phyloP scores from a whole-genome alignment of 306 rosid genomes.

The Prosopis cineraria region DNA sequence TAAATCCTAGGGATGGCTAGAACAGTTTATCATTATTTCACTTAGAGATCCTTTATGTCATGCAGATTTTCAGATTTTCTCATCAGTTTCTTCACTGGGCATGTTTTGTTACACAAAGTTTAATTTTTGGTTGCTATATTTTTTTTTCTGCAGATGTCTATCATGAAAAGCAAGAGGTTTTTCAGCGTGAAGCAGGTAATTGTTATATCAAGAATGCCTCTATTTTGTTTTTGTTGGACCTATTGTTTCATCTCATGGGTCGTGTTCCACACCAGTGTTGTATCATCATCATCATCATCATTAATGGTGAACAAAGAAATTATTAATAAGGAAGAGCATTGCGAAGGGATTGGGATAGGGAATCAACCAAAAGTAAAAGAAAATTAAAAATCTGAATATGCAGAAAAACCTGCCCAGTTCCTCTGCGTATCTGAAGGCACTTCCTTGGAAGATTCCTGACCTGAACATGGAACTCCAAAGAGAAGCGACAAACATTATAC shows the following conservation, averaged over 20 bases:
- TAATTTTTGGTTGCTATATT: conserved; percentile 26
- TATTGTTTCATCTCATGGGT: background rate
- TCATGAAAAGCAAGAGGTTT: conserved; percentile 84
- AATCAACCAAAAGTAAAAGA: background rate
- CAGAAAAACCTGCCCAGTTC: background rate
- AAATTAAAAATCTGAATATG: background rate
- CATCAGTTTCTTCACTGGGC: conserved; percentile 7
- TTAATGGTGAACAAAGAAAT: background rate
- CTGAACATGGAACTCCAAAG: background rate
- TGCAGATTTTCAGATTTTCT: conserved; percentile 5
- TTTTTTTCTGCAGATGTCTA: conserved; percentile 68
- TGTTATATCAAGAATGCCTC: conserved; percentile 7
- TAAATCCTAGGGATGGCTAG: conserved; percentile 27
- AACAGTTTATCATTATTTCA: conserved; percentile 9
- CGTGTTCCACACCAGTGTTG: conserved; percentile 12
- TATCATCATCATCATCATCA: background rate
- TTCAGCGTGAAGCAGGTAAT: conserved; percentile 88
- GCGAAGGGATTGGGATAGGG: background rate
- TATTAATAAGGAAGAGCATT: background rate
- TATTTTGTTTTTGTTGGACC: conserved; percentile 14
- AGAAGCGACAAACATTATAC: background rate
- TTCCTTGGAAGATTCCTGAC: background rate
- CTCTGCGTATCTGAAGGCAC: background rate
- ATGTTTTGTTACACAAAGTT: background rate
- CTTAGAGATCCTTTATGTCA: conserved; percentile 20